A percentile compares a stretch with the other conserved stretches of the same genome.
These are phyloP conservation scores for Nakataea oryzae DNA, from an alignment of 2,329 filamentous ascomycete species.

Conservation along the genomic window DNA sequence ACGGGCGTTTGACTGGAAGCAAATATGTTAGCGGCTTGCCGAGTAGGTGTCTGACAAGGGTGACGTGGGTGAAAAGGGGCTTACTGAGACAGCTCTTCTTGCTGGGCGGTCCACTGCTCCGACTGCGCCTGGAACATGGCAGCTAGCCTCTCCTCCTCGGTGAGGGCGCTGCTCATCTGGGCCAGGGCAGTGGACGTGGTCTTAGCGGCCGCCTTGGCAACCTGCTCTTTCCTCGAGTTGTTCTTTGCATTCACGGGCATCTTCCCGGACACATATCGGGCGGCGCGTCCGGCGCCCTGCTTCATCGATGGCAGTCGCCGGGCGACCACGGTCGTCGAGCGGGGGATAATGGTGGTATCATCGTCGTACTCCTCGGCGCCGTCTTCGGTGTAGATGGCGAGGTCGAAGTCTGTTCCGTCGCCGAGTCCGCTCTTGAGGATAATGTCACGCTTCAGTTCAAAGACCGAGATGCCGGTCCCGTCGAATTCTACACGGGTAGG, in stretches of 20 bases:
- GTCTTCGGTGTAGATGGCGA: conserved; percentile 89
- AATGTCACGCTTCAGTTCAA: conserved; percentile 97
- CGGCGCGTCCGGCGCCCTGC: conserved; percentile 79
- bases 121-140: conserved; percentile 87
- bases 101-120: conserved; percentile 86
- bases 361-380: conserved; percentile 95
- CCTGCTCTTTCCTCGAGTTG: conserved; percentile 54
- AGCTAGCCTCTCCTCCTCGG: conserved; percentile 87
- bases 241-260: conserved; percentile 86
- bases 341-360: conserved; percentile 93
- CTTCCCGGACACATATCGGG: conserved; percentile 91
- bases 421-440: conserved; percentile 89
- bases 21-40: conserved; percentile 20
- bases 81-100: conserved; percentile 83
- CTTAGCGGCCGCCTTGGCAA: conserved; percentile 48
- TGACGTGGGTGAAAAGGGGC: conserved; percentile 15
- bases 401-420: conserved; percentile 92
- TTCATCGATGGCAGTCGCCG: conserved; percentile 75
- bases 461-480: conserved; percentile 94
- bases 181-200: conserved; percentile 45
- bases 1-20: conserved; percentile 48
- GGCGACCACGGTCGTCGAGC: conserved; percentile 88
- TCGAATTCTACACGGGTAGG: conserved; percentile 92
- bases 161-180: conserved; percentile 69
- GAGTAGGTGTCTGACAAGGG: conserved; percentile 7